Conservation (phyloP, 495 filamentous ascomycete genomes). For the Penicillium silybi region DNA sequence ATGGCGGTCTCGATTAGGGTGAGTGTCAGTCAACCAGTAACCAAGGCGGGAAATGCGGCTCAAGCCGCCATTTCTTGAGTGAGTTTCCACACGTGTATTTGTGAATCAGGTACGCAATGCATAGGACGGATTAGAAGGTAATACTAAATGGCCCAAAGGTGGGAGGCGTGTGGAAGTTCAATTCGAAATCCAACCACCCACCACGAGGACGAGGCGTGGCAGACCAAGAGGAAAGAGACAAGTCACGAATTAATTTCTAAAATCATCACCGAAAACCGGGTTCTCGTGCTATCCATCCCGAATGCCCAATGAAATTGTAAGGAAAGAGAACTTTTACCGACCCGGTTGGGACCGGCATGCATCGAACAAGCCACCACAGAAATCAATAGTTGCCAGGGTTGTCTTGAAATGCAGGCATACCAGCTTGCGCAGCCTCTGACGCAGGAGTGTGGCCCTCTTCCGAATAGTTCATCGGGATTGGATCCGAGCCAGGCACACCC, state of each 20-base stretch:
- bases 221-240: neutral
- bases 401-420: slow-evolving; percentile 13
- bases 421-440: slow-evolving; percentile 17
- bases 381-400: slow-evolving; percentile 7
- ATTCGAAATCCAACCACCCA: slow-evolving; percentile 19
- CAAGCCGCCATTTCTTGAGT: neutral
- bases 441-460: slow-evolving; percentile 16
- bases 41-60: neutral
- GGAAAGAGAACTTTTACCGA: slow-evolving; percentile 7
- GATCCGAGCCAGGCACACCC: slow-evolving; percentile 11
- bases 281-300: slow-evolving; percentile 1
- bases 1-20: neutral
- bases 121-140: slow-evolving; percentile 5
- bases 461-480: slow-evolving; percentile 12
- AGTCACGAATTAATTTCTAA: slow-evolving; percentile 12
- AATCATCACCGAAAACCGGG: neutral
- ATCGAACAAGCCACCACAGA: slow-evolving; percentile 5
- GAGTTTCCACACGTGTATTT: slow-evolving; percentile 12
- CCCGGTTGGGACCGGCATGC: neutral
- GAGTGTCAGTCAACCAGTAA: slow-evolving; percentile 15
- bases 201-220: slow-evolving; percentile 12
- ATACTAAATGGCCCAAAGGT: neutral
- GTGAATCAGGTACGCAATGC: slow-evolving; percentile 11
- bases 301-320: neutral
- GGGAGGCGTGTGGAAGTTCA: slow-evolving; percentile 6